Percentiles rank a stretch among this genome's conserved stretches.
These are phyloP conservation scores for Mesotaenium endlicherianum DNA, from an alignment of 139 green algal genomes.

Conservation along the genomic window DNA sequence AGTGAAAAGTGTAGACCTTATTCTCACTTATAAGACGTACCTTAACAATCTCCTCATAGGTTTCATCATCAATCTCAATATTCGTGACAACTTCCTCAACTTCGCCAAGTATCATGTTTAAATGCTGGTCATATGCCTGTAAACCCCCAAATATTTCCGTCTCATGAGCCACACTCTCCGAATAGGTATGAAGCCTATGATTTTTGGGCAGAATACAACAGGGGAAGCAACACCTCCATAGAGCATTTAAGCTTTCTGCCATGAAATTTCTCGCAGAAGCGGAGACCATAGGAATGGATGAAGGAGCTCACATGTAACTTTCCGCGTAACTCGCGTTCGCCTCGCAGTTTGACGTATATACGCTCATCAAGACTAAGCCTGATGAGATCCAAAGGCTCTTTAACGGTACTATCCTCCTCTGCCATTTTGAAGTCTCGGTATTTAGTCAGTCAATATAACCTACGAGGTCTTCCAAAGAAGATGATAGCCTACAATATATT, in stretches of 20 bases:
- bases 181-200: too few relatives aligned
- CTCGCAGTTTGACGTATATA: constrained; percentile 92
- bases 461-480: neutral
- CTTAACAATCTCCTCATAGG: constrained; percentile 99
- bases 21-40: too few relatives aligned
- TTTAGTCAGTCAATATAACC: too few relatives aligned
- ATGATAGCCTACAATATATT: neutral
- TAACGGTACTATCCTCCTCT: constrained; percentile 64
- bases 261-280: too few relatives aligned
- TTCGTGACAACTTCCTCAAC: constrained; percentile 95
- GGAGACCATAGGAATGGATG: neutral
- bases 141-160: too few relatives aligned
- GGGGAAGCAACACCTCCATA: too few relatives aligned
- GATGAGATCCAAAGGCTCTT: constrained; percentile 96
- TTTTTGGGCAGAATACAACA: too few relatives aligned
- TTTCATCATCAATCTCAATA: constrained; percentile 97
- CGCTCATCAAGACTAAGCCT: constrained; percentile 87
- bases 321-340: constrained; percentile 89
- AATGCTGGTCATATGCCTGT: constrained; percentile 98
- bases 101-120: constrained; percentile 99
- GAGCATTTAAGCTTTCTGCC: too few relatives aligned
- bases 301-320: constrained; percentile 78
- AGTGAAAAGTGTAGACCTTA: too few relatives aligned
- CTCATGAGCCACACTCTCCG: too few relatives aligned
- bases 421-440: too few relatives aligned